These are phyloP conservation scores for Glycyrrhiza uralensis DNA, from an alignment of 306 rosid genomes.

Conservation along the genomic window DNA sequence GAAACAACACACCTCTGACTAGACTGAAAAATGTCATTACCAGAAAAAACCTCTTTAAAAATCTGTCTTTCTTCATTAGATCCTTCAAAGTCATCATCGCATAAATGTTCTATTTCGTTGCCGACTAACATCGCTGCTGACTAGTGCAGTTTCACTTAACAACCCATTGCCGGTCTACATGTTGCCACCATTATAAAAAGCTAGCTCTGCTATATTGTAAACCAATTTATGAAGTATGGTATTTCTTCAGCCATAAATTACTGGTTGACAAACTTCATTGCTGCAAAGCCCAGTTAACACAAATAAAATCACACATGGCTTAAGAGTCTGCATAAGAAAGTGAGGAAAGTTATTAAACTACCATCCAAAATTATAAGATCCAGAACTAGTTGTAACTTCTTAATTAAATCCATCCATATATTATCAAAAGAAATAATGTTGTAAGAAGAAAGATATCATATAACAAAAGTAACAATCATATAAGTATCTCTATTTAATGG, in stretches of 20 bases:
- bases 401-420: neutral
- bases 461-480: neutral
- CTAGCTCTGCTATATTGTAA: slow-evolving; percentile 8
- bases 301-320: slow-evolving; percentile 12
- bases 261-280: slow-evolving; percentile 14
- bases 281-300: neutral
- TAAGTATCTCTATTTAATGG: neutral
- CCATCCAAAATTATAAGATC: neutral
- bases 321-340: slow-evolving; percentile 24
- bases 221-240: slow-evolving; percentile 11
- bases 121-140: slow-evolving; percentile 39
- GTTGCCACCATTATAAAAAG: slow-evolving; percentile 29
- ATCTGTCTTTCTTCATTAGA: slow-evolving; percentile 63
- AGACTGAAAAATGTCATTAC: slow-evolving; percentile 38
- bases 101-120: slow-evolving; percentile 56
- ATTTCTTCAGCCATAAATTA: slow-evolving; percentile 24
- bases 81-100: slow-evolving; percentile 78
- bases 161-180: slow-evolving; percentile 28
- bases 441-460: neutral
- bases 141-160: slow-evolving; percentile 25
- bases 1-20: slow-evolving; percentile 57
- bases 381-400: neutral
- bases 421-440: neutral
- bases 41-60: slow-evolving; percentile 71
- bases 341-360: neutral